Percentiles rank a stretch among this genome's conserved stretches.
Conservation (phyloP, 305 asterid genomes). For the Solanum hybrid region DNA sequence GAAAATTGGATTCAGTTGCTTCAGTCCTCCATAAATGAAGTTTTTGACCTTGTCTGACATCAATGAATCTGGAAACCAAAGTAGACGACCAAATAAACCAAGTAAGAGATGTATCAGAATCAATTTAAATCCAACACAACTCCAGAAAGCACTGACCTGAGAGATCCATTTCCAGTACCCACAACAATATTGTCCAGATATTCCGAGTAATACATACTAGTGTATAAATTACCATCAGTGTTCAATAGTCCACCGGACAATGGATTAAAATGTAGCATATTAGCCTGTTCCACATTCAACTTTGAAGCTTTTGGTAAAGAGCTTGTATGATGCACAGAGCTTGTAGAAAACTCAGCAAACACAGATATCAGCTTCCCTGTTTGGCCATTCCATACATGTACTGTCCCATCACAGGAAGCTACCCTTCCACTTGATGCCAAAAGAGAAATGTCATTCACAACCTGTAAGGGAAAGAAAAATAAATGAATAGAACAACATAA, state of each 20-base stretch:
- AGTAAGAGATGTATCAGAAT: neutral
- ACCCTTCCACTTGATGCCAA: constrained; percentile 77
- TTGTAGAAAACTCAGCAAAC: constrained; percentile 53
- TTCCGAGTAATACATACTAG: constrained; percentile 78
- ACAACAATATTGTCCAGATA: constrained; percentile 55
- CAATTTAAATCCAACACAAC: neutral
- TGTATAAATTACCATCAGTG: constrained; percentile 78
- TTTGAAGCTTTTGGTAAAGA: constrained; percentile 38
- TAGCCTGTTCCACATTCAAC: constrained; percentile 59
- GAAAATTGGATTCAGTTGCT: constrained; percentile 53
- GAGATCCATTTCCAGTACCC: constrained; percentile 95
- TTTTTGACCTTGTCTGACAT: constrained; percentile 76
- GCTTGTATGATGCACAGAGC: constrained; percentile 21
- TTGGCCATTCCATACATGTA: constrained; percentile 93
- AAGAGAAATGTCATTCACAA: constrained; percentile 73
- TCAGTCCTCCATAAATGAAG: constrained; percentile 94
- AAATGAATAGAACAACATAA: neutral
- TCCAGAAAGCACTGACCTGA: constrained; percentile 47
- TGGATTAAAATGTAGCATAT: constrained; percentile 66
- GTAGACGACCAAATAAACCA: constrained; percentile 10
- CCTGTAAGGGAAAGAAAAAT: constrained; percentile 35
- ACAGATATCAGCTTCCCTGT: constrained; percentile 66
- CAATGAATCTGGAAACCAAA: constrained; percentile 64
- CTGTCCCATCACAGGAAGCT: constrained; percentile 98
- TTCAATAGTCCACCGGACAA: constrained; percentile 68